Evolutionary conservation across 2,329 filamentous ascomycete genomes (phyloP).

Genomic region (Gliomastix tumulicola): DNA sequence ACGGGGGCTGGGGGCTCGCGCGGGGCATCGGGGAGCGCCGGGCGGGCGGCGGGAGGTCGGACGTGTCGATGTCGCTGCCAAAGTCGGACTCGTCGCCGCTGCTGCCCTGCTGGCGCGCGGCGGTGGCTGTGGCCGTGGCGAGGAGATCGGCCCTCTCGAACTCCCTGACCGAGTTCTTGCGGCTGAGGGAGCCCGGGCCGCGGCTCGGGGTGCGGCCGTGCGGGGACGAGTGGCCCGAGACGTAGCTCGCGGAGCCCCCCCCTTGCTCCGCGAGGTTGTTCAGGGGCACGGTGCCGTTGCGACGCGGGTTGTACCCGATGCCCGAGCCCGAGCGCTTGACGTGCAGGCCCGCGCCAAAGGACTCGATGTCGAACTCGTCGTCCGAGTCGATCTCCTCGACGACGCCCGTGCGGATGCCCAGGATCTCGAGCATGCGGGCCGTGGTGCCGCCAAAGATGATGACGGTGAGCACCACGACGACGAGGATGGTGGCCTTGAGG

Average conservation of each 20-base stretch:
- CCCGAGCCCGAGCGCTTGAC: slow-evolving; percentile 72
- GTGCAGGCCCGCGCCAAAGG: slow-evolving; percentile 64
- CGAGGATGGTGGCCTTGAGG: slow-evolving; percentile 88
- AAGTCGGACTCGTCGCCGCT: slow-evolving; percentile 50
- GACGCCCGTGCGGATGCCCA: slow-evolving; percentile 93
- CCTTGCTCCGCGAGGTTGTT: slow-evolving; percentile 36
- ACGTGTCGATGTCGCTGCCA: slow-evolving; percentile 58
- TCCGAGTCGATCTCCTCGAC: slow-evolving; percentile 96
- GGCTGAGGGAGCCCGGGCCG: slow-evolving; percentile 40
- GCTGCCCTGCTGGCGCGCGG: slow-evolving; percentile 19
- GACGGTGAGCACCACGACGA: slow-evolving; percentile 94
- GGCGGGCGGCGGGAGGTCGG: slow-evolving; percentile 58
- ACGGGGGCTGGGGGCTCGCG: slow-evolving; percentile 13
- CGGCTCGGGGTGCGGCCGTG: slow-evolving; percentile 23
- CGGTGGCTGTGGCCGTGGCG: too few species aligned
- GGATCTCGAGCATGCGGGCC: slow-evolving; percentile 92
- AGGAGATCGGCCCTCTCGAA: slow-evolving; percentile 51
- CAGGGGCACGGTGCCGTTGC: slow-evolving; percentile 54
- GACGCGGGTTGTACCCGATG: slow-evolving; percentile 70
- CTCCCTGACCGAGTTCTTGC: slow-evolving; percentile 44
- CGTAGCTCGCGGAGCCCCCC: slow-evolving; percentile 35
- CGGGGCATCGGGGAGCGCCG: slow-evolving; percentile 29
- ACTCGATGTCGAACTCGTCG: slow-evolving; percentile 96
- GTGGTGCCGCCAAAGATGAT: slow-evolving; percentile 99
- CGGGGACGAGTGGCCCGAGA: slow-evolving; percentile 46